Evolutionary conservation across 108 stramenopile genomes (phyloP), one percentile per base, ranked within the genome.

Genomic region (Cylindrotheca fusiformis): DNA sequence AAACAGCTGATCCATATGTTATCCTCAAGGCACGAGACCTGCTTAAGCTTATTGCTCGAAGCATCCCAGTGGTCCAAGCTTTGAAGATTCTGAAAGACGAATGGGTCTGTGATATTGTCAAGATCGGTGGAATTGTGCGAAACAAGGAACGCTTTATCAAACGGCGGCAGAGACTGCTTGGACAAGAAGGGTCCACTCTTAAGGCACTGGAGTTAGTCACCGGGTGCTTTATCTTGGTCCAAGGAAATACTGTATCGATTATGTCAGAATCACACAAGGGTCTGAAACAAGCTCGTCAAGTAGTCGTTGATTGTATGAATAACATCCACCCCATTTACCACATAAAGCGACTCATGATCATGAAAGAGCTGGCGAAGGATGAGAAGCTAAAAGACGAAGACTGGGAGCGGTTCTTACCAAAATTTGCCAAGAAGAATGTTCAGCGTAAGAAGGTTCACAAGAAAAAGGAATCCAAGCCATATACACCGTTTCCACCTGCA

Each of bases 71-170:
- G 6, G 76, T 83, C 14, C 97, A 99, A 86, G 99, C 97, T 4
- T 52, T 98, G 25, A 91, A 94, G 57, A 91, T 98, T 51, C 77
- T 99, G 55, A 76, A 97, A 14, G 99, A 99, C 67, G 98, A 95
- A 54, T 82, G 90, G 55, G 83, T 96, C 21, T 90, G 93, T 57
- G 99, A 99, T 68, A 95, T 99, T 60, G 91, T 99, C 66, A 99
- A 99, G 84, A 97, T 99, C 72, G 99, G 99, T 27, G 96, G 96
- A 32, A 60, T 99, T 48, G 98, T 98, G 14, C 84, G 97, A 26
- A 98, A 98, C 72, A 98, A 98, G 78, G 99, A 99, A 74, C 88
- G 98, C 3, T 99, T 99, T 75, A 96, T 99, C 53, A 98, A 98
- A 51, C 85, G 99, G 21, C 76, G 99, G 33, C 95, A 97, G 65